Evolutionary conservation across 768 basidiomycete species (phyloP).

Genomic region (Leccinum subgranulosum): DNA sequence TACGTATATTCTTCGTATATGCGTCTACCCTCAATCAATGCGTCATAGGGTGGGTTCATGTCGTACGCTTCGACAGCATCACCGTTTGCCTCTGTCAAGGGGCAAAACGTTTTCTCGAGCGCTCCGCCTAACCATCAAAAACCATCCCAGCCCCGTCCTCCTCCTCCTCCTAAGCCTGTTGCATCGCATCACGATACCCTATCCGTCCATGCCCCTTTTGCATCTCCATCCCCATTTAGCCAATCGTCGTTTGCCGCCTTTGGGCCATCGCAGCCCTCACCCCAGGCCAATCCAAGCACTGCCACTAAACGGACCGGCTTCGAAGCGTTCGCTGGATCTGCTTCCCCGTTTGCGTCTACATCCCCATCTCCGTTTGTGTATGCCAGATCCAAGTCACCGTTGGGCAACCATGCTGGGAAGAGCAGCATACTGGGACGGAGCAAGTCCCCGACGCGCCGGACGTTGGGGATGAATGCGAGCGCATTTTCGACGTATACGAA

Average conservation of each 20-base stretch:
- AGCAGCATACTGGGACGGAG: conserved; percentile 34
- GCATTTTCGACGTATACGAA: conserved; percentile 64
- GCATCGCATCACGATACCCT: conserved; percentile 22
- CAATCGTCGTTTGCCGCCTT: conserved; percentile 23
- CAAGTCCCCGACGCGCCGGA: conserved; percentile 55
- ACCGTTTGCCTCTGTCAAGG: conserved; percentile 72
- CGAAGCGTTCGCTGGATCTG: conserved; percentile 50
- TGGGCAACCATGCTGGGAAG: conserved; percentile 26
- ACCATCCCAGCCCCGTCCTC: conserved; percentile 16
- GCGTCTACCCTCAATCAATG: conserved; percentile 3
- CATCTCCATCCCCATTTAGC: conserved; percentile 22
- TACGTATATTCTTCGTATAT: conserved; percentile 30
- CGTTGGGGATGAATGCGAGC: conserved; percentile 38
- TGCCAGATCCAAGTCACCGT: conserved; percentile 52
- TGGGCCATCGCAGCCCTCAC: conserved; percentile 12
- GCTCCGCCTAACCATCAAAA: conserved; percentile 25
- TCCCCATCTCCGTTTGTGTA: conserved; percentile 35
- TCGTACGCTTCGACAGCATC: conserved; percentile 74
- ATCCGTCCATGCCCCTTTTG: conserved; percentile 17
- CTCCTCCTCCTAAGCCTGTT: conserved; percentile 21
- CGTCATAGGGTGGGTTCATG: conserved; percentile 65
- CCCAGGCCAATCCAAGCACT: conserved; percentile 29
- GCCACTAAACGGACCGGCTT: conserved; percentile 53
- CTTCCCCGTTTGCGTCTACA: conserved; percentile 48
- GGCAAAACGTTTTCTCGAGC: conserved; percentile 49